A percentile compares a stretch with the other conserved stretches of the same genome.
phyloP scores from a whole-genome alignment of 345 rosid genomes.

The Camelina laxa region DNA sequence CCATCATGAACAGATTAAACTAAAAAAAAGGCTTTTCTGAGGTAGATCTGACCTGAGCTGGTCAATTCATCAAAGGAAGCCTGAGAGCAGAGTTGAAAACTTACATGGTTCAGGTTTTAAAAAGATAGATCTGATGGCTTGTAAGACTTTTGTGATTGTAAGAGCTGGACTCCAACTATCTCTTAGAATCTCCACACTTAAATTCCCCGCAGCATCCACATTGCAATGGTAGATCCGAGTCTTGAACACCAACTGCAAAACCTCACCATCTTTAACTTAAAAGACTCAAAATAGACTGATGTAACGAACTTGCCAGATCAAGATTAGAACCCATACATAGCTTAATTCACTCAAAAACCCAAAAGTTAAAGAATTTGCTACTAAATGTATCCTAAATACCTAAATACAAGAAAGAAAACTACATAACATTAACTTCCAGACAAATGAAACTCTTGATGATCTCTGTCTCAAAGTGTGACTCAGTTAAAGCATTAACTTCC shows the following conservation, averaged over 20 bases:
- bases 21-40: background rate
- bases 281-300: background rate
- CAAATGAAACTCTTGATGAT: background rate
- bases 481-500: background rate
- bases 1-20: background rate
- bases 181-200: conserved; percentile 74
- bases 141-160: conserved; percentile 76
- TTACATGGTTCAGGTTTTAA: conserved; percentile 77
- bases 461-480: conserved; percentile 10
- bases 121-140: conserved; percentile 79
- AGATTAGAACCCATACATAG: background rate
- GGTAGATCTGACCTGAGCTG: conserved; percentile 1
- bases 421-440: background rate
- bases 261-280: conserved; percentile 25
- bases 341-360: background rate
- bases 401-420: background rate
- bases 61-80: background rate
- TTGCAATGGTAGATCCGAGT: conserved; percentile 94
- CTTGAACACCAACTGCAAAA: conserved; percentile 74
- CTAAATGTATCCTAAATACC: background rate
- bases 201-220: conserved; percentile 74
- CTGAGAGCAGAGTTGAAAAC: conserved; percentile 25
- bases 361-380: conserved; percentile 11
- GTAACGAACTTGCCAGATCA: background rate
- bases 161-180: conserved; percentile 95